Percentiles rank a stretch among this genome's conserved stretches.
Evolutionary conservation across 2,329 filamentous ascomycete genomes (phyloP).

Genomic region (Helminthosporium solani): DNA sequence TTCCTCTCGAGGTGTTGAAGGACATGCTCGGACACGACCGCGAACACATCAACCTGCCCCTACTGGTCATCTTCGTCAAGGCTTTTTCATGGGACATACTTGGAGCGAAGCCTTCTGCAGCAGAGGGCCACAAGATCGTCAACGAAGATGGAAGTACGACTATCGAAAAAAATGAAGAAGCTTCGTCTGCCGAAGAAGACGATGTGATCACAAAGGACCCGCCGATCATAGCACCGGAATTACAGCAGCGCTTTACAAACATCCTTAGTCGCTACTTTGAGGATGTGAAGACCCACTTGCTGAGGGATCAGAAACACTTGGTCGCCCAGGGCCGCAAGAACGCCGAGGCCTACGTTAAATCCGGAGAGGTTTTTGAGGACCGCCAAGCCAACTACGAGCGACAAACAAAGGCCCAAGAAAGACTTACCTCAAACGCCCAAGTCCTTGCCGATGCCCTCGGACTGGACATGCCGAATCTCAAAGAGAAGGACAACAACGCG

Average conservation of each 20-base stretch:
- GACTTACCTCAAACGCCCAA: constrained; percentile 85
- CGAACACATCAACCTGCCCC: constrained; percentile 84
- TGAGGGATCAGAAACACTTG: constrained; percentile 90
- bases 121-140: constrained; percentile 79
- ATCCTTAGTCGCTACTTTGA: constrained; percentile 87
- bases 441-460: constrained; percentile 84
- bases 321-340: constrained; percentile 87
- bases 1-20: constrained; percentile 96
- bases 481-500: constrained; percentile 73
- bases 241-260: constrained; percentile 82
- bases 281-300: constrained; percentile 83
- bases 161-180: constrained; percentile 54
- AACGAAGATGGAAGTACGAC: constrained; percentile 75
- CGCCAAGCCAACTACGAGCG: constrained; percentile 95
- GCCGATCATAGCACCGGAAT: constrained; percentile 71
- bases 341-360: constrained; percentile 97
- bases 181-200: constrained; percentile 54
- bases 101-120: constrained; percentile 69
- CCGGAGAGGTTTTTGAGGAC: constrained; percentile 96
- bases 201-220: constrained; percentile 61
- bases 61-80: constrained; percentile 95
- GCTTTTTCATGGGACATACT: constrained; percentile 94
- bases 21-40: constrained; percentile 91
- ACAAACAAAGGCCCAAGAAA: constrained; percentile 87
- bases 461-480: constrained; percentile 89